These are phyloP conservation scores for Juncus inflexus DNA, from an alignment of 176 grass and related monocot species.

Conservation along the genomic window DNA sequence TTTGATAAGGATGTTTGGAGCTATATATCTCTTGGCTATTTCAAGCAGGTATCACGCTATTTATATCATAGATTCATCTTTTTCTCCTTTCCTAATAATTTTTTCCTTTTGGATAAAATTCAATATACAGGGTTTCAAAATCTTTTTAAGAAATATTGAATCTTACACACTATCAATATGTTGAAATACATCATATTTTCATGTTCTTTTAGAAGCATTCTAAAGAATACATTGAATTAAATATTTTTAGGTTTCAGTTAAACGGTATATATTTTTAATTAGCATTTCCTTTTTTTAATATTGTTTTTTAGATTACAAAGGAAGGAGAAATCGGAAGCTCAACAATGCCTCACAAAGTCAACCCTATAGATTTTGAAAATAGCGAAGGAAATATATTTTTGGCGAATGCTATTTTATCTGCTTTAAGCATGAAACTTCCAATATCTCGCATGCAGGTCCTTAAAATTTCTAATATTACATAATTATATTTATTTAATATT, in stretches of 20 bases:
- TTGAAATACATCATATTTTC: too few relatives aligned
- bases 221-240: too few relatives aligned
- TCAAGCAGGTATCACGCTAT: constrained; percentile 63
- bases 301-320: constrained; percentile 62
- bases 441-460: constrained; percentile 90
- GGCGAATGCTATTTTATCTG: constrained; percentile 54
- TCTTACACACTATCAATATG: too few relatives aligned
- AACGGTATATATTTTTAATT: background rate
- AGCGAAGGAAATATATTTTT: constrained; percentile 79
- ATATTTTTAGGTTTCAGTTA: background rate
- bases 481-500: constrained; percentile 4
- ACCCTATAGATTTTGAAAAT: constrained; percentile 99
- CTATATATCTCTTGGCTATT: constrained; percentile 92
- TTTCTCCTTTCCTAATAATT: too few relatives aligned
- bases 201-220: too few relatives aligned
- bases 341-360: constrained; percentile 99
- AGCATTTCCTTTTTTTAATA: constrained; percentile 15
- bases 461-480: background rate
- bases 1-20: constrained; percentile 93
- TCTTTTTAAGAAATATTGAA: too few relatives aligned
- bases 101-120: background rate
- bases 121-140: too few relatives aligned
- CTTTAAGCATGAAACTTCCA: constrained; percentile 85
- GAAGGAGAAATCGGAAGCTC: constrained; percentile 93
- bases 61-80: background rate